Base-by-base conservation (phyloP, 805 yeast species). In the Metschnikowia vanudenii region DNA sequence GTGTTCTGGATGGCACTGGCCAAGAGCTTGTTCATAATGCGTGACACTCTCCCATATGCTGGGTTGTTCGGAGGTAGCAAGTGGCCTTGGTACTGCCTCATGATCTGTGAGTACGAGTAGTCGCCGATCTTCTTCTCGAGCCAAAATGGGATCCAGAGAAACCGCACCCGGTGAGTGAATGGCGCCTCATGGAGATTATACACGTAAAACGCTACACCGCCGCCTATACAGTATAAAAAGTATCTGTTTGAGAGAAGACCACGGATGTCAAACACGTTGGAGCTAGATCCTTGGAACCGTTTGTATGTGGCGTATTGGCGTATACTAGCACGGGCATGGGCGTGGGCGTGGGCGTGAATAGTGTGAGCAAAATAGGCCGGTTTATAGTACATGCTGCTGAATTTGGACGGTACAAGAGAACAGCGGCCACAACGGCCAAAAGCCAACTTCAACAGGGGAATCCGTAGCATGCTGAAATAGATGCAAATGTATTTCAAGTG, bases 141-240 rank as follows among this genome's bases (percentile, higher is more conserved):
- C 71, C 82, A 78, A 41, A 75, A 74, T 4, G 89, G 85, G 1
- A 86, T 71, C 77, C 89, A 78, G 60, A 90, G 78, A 57, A 89
- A 78, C 52, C 97, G 71, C 26, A 59, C 68, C 41, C 98, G 71
- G 28, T 82, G 80, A 1, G 96, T 82, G 20, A 84, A 84, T 0
- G 97, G 97, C 0, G 96, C 96, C 53, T 79, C 78, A 52, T 90
- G 86, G 26, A 88, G 69, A 26, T 84, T 73, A 54, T 61, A 61
- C 31, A 55, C 33, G 48, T 61, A 61, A 42, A 62, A 59, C 13
- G 49, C 58, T 2, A 40, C 53, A 16, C 50, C 13, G 1, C 55
- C 62, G 11, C 48, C 55, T 9, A 47, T 44, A 18, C 41, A 24
- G 73, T 68, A 61, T 73, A 78, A 40, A 70, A 59, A 46, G 26